phyloP scores from a whole-genome alignment of 176 grass and related monocot species.

The Musa itinerans region DNA sequence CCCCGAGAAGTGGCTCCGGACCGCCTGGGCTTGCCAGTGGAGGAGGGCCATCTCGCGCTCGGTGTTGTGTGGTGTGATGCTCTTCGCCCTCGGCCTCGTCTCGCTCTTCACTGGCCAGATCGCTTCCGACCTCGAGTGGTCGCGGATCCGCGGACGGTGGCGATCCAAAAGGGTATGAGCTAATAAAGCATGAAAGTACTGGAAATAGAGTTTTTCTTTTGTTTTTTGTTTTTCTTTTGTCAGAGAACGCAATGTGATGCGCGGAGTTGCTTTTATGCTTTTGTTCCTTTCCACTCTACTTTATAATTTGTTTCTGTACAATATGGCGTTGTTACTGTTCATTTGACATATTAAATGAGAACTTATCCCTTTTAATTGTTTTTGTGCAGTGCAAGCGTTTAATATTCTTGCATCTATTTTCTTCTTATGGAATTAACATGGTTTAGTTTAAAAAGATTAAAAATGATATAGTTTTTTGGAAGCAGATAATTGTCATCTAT shows the following conservation, averaged over 20 bases:
- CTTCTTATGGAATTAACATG: too few species aligned
- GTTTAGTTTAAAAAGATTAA: too few species aligned
- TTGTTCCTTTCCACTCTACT: too few species aligned
- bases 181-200: background rate
- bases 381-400: too few species aligned
- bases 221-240: background rate
- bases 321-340: background rate
- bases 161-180: slow-evolving; percentile 49
- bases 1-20: background rate
- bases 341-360: background rate
- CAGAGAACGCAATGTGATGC: background rate
- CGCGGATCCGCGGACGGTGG: slow-evolving; percentile 52
- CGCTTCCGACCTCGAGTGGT: slow-evolving; percentile 73
- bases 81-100: slow-evolving; percentile 59
- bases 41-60: slow-evolving; percentile 24
- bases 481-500: background rate
- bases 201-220: background rate
- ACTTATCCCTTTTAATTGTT: too few species aligned
- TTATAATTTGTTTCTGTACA: background rate
- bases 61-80: slow-evolving; percentile 40
- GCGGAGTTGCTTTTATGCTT: background rate
- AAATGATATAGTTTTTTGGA: background rate
- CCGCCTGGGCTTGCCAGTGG: background rate
- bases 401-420: too few species aligned
- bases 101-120: slow-evolving; percentile 79